Percentiles rank a stretch among this genome's conserved stretches.
These are phyloP conservation scores for Rhododendron williamsianum DNA, from an alignment of 148 eudicot species.

Conservation along the genomic window DNA sequence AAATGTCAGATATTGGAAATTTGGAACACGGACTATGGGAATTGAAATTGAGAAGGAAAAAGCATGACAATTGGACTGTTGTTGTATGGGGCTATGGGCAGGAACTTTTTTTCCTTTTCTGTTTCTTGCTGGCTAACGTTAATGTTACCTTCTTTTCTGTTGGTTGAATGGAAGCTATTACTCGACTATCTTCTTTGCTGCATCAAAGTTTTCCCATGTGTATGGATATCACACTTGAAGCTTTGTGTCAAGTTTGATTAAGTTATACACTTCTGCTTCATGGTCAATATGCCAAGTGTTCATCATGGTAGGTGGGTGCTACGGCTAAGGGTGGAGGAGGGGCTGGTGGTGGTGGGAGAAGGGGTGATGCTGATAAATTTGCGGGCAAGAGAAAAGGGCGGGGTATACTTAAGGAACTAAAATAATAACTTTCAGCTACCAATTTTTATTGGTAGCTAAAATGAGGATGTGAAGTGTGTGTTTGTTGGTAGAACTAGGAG, in stretches of 20 bases:
- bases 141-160: background rate
- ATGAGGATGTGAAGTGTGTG: too few relatives aligned
- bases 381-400: background rate
- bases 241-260: background rate
- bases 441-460: too few relatives aligned
- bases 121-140: background rate
- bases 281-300: background rate
- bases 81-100: background rate
- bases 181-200: background rate
- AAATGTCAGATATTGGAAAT: background rate
- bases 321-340: background rate
- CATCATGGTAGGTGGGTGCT: background rate
- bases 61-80: background rate
- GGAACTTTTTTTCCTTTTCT: background rate
- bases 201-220: background rate
- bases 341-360: background rate
- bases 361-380: background rate
- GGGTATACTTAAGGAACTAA: background rate
- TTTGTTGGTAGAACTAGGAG: too few relatives aligned
- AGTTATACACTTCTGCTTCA: background rate
- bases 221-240: background rate
- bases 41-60: background rate
- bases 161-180: background rate
- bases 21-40: background rate
- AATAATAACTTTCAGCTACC: background rate